Evolutionary conservation across 768 basidiomycete genomes (phyloP), one percentile per base, ranked within the genome.

Genomic region (Aureoboletus auriporus): DNA sequence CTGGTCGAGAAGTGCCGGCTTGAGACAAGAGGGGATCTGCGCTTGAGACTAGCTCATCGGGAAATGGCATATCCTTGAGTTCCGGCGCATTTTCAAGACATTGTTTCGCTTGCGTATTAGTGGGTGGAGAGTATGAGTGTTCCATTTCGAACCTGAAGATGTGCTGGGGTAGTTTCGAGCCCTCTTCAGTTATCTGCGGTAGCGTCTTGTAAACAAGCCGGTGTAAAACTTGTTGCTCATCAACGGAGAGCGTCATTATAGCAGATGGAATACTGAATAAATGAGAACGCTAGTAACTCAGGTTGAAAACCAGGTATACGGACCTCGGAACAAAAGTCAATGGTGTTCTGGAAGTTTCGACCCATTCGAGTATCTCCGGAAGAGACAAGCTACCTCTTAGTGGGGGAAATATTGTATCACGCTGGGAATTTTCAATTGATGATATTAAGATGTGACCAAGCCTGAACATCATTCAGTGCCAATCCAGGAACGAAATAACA

Each of bases 401-500:
- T 9, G 82, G 82, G 26, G 82, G 76, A 17, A 64, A 57, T 23
- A 84, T 69, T 12, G 64, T 70, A 7, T 63, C 53, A 31, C 63
- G 69, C 43, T 69, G 65, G 34, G 64, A 65, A 30, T 60, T 46
- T n/a, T 66, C 56, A 8, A 62, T 48, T 3, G 74, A 66, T 11
- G 69, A 67, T 44, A 83, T 63, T n/a, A 88, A 66, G 12, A 84
- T 46, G 57, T 88, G 83, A 0, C 86, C 86, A 31, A 80, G 60
- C 29, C 85, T 88, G 44, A 38, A 38, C 17, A 20, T 35, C 33
- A 29, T 49, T 47, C 16, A 57, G 35, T 53, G 45, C 47, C 14
- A 5, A 33, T 53, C 36, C 14, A 8, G 10, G 12, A n/a, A 45
- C 8, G 17, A 27, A 42, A 42, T 23, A 29, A 36, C 11, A 41